Conservation (phyloP, 2,329 filamentous ascomycete species). For the Gremmenia infestans region DNA sequence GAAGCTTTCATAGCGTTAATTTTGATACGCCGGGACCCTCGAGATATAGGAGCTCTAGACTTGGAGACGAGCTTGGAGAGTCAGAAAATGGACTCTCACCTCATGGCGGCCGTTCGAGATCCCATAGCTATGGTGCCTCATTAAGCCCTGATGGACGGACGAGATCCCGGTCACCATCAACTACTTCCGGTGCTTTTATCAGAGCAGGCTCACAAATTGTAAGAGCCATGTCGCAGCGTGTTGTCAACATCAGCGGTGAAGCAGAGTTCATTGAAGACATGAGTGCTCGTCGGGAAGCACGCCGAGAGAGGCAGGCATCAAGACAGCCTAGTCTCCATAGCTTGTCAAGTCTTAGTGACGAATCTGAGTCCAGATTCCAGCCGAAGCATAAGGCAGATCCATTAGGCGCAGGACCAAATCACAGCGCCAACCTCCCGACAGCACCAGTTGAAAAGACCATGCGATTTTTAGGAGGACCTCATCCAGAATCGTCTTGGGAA, state of each 20-base stretch:
- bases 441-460: constrained; percentile 30
- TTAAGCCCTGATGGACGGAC: constrained; percentile 45
- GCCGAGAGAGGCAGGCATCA: constrained; percentile 2
- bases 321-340: constrained; percentile 6
- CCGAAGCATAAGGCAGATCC: constrained; percentile 26
- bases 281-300: constrained; percentile 33
- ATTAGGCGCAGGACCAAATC: constrained; percentile 31
- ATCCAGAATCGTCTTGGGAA: constrained; percentile 15
- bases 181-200: constrained; percentile 58
- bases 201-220: constrained; percentile 67
- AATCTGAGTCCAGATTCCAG: constrained; percentile 19
- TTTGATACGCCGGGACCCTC: constrained; percentile 39
- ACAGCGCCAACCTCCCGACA: constrained; percentile 18
- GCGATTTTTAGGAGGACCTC: constrained; percentile 21
- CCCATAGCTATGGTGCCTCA: constrained; percentile 53
- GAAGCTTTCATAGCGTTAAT: constrained; percentile 48
- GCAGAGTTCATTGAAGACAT: constrained; percentile 70
- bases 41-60: constrained; percentile 38
- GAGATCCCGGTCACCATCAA: constrained; percentile 54
- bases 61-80: constrained; percentile 56
- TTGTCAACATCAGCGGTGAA: constrained; percentile 95
- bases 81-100: constrained; percentile 51
- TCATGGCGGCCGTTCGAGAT: constrained; percentile 38
- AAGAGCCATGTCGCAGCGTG: constrained; percentile 88
- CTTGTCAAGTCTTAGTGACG: constrained; percentile 21